These are phyloP conservation scores for Epichloe typhina DNA, from an alignment of 2,329 filamentous ascomycete species.

Conservation along the genomic window DNA sequence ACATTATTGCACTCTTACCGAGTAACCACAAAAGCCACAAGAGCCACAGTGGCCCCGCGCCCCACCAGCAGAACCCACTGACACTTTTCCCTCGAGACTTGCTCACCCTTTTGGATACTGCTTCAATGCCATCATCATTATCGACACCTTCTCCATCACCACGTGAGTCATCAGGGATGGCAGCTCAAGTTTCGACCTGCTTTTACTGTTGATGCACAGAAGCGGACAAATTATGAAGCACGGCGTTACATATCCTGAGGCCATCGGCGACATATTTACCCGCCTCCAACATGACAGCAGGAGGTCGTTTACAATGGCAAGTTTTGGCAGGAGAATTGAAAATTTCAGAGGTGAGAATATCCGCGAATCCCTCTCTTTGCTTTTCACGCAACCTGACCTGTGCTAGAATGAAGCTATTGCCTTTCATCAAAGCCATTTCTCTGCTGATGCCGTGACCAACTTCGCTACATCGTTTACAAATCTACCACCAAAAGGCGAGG, in stretches of 20 bases:
- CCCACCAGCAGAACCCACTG: not conserved
- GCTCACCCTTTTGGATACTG: not conserved
- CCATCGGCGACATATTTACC: not conserved
- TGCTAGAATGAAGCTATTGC: conserved; percentile 44
- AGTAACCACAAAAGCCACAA: no score
- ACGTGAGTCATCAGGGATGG: not conserved
- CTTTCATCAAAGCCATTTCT: conserved; percentile 51
- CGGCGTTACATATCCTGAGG: not conserved
- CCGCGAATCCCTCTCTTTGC: no score
- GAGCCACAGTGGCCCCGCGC: not conserved
- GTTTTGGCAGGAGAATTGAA: not conserved
- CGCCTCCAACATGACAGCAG: not conserved
- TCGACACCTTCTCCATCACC: not conserved
- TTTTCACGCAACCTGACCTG: not conserved
- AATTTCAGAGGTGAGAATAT: conserved; percentile 1
- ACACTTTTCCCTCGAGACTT: not conserved
- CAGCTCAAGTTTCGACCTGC: not conserved
- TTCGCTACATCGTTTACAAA: conserved; percentile 33
- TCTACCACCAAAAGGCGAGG: conserved; percentile 13
- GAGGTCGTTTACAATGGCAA: not conserved
- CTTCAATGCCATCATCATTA: not conserved
- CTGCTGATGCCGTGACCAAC: conserved; percentile 26
- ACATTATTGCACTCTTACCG: no score
- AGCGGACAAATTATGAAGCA: not conserved
- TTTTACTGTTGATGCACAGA: not conserved